Base-by-base conservation (phyloP, 768 basidiomycete genomes). In the Pisolithus tinctorius region DNA sequence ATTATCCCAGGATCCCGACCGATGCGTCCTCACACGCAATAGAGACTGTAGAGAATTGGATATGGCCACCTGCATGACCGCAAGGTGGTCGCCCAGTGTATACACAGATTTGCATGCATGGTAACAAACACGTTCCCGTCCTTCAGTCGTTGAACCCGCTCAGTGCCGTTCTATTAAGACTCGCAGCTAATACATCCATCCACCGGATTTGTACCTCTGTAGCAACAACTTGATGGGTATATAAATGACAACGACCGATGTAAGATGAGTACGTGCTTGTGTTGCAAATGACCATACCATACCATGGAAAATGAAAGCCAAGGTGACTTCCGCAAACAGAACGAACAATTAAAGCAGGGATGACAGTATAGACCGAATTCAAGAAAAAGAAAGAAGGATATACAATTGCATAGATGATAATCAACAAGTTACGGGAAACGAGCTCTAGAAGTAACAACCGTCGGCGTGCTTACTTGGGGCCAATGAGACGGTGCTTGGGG, bases 401-500 rank as follows among this genome's bases (percentile, higher is more conserved):
- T 42, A 30, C 37, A 47, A 34, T 45, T 45, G 37, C 51, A 30
- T 55, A 43, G 34, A 34, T 34, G 34, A 26, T 40, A 29, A 23
- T n/a, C 16, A 26, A 16, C 30, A 16, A 1, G 11, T 31, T 23
- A 23, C 14, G 20, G n/a, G 17, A 26, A 46, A 43, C 30, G n/a
- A n/a, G 55, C 41, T 43, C 40, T 38, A 17, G 23, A 26, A 20
- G 79, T 82, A 92, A 90, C 89, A 93, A 34, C 89, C 90, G 44
- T 92, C 84, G 1, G 81, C 74, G 39, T 80, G 80, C 52, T 80
- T 72, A 1, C 86, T 89, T 6, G 84, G 86, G 8, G 82, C 76
- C 27, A 79, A 72, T 20, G 86, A 88, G n/a, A 84, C 82, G 1
- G 72, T 79, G 60, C 90, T 92, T 25, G 81, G 83, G 26, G 89